Evolutionary conservation across 768 basidiomycete species (phyloP).

Genomic region (Russula sp.): DNA sequence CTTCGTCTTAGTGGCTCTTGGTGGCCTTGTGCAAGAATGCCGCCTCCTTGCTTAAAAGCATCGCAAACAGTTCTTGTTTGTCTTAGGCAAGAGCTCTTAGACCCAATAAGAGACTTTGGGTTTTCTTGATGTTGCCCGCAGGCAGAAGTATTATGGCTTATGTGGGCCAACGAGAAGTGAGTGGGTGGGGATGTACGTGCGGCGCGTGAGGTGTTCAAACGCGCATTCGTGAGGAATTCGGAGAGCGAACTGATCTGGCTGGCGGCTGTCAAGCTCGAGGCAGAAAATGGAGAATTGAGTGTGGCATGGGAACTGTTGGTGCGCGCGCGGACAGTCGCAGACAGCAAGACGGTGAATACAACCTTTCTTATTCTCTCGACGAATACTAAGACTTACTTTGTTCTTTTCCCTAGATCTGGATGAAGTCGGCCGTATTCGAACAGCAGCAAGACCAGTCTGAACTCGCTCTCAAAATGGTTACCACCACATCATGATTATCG

Average conservation of each 20-base stretch:
- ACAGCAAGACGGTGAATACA: slow-evolving; percentile 78
- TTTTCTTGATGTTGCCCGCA: no score
- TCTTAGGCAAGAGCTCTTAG: no score
- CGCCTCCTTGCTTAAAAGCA: no score
- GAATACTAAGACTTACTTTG: slow-evolving; percentile 1
- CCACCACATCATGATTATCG: slow-evolving; percentile 65
- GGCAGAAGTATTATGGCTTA: no score
- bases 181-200: no score
- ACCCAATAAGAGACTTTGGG: no score
- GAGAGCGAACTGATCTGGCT: slow-evolving; percentile 98
- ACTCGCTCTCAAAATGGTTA: slow-evolving; percentile 70
- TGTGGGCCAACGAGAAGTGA: no score
- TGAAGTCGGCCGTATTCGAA: slow-evolving; percentile 97
- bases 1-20: no score
- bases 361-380: neutral
- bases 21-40: no score
- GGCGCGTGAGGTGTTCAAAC: no score
- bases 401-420: slow-evolving; percentile 75
- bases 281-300: slow-evolving; percentile 87
- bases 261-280: slow-evolving; percentile 94
- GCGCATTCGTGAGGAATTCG: slow-evolving; percentile 90
- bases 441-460: slow-evolving; percentile 78
- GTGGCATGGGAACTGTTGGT: slow-evolving; percentile 85
- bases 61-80: no score
- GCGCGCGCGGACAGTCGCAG: slow-evolving; percentile 87